Evolutionary conservation across 2,329 filamentous ascomycete species (phyloP), one percentile per base, ranked within the genome.

Genomic region (Drechmeria coniospora): DNA sequence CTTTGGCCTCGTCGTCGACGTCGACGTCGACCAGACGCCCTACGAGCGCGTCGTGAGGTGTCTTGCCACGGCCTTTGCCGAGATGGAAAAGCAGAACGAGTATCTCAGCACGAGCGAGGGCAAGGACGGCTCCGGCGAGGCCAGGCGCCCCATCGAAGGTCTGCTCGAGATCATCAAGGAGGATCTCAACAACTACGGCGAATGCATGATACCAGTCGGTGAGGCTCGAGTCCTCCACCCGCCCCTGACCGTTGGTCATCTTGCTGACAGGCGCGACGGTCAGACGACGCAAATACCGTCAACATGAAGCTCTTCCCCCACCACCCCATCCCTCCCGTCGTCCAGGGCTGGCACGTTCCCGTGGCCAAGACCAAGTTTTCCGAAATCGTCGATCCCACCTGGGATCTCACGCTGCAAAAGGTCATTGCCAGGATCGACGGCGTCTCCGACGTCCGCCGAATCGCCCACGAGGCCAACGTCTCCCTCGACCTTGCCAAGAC

Each of bases 201-300:
- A 98, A 58, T 93, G 86, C 63, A 93, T 93, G 86, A 93, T 94
- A 44, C 86, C 86, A 1, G 87, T 94, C 37, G 81, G 81, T 86
- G 57, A 37, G n/a, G n/a, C n/a, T n/a, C n/a, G n/a, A n/a, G n/a
- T n/a, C n/a, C n/a, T n/a, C n/a, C n/a, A n/a, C n/a, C n/a, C n/a
- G n/a, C n/a, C n/a, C n/a, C n/a, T n/a, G n/a, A n/a, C n/a, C n/a
- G n/a, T n/a, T n/a, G n/a, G n/a, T n/a, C n/a, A n/a, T n/a, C n/a
- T n/a, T 23, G 14, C 14, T 27, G 19, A 23, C 20, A n/a, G 23
- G 18, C 18, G 26, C 18, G 8, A 28, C 14, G 17, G 18, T 12
- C 30, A 84, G 84, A 93, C 51, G 83, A 92, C 40, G 75, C 83
- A 34, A 94, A 93, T 50, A 93, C 83, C 0, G 75, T 94, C 53